Evolutionary conservation across 805 yeast species (phyloP), one percentile per base, ranked within the genome.

Genomic region (Wickerhamiella occidentalis): DNA sequence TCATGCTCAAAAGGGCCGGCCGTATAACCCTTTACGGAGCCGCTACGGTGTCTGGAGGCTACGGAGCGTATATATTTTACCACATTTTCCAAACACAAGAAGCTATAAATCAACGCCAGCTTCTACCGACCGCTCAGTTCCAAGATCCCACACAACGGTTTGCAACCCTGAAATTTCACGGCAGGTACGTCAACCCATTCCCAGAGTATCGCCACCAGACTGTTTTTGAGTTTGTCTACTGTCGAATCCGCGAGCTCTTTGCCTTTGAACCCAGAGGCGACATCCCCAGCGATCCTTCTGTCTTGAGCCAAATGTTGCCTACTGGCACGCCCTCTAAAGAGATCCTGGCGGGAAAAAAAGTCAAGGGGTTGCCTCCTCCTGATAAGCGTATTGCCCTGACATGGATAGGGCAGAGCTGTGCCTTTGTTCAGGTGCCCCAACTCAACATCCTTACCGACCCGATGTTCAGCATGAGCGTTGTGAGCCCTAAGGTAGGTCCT

Each of bases 391-490:
- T 84, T 56, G 71, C 82, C 1, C 75, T 82, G 58, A 86, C 96
- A 0, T 90, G 97, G 97, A 64, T 90, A 38, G 97, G 97, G 3
- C 97, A 90, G 62, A 82, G 92, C 51, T 87, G 96, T 64, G 75
- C 88, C 2, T 73, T 77, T 48, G 68, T 87, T 3, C 86, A 84
- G 58, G 63, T 86, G 25, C 59, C 59, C 1, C 23, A 22, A 22
- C 50, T 47, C 7, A 82, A 80, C 52, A 71, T 90, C 51, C 63
- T 90, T 35, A 83, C 96, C 2, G 97, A 90, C 63, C 97, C 97
- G 0, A 67, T 87, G 28, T 81, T 90, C 58, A 67, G 74, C 15
- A 75, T 82, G 52, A 78, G 75, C 55, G 68, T 90, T 29, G 73
- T 90, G 29, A 72, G 73, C 51, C 71, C 76, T 37, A 63, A 68